phyloP scores from a whole-genome alignment of 1,139 yeast species.

The Kodamaea fungicola region DNA sequence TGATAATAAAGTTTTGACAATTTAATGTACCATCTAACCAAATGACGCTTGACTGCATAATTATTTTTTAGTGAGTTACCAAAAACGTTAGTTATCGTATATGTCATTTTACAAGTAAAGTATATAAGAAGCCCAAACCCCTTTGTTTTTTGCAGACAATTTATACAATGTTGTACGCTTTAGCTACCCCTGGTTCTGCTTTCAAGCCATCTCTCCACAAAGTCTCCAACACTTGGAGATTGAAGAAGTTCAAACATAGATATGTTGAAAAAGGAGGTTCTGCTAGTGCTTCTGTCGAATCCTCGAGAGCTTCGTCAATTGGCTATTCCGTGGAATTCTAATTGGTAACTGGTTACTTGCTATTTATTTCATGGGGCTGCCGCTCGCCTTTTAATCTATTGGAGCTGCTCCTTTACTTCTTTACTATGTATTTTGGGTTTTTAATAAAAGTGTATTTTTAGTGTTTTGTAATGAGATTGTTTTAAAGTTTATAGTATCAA shows the following conservation, averaged over 20 bases:
- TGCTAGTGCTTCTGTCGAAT: constrained; percentile 7
- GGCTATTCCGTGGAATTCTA: background rate
- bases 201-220: constrained; percentile 37
- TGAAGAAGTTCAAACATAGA: constrained; percentile 31
- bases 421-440: too few relatives aligned
- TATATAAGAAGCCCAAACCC: constrained; percentile 1
- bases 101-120: background rate
- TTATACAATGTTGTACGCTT: constrained; percentile 30
- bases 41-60: background rate
- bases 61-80: background rate
- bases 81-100: too few relatives aligned
- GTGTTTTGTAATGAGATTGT: too few relatives aligned
- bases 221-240: constrained; percentile 36
- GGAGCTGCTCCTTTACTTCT: too few relatives aligned
- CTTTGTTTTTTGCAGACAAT: background rate
- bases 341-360: background rate
- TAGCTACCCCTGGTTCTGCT: constrained; percentile 40
- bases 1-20: too few relatives aligned
- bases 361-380: background rate
- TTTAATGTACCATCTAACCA: background rate
- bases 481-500: too few relatives aligned
- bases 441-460: too few relatives aligned
- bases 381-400: background rate
- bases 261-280: constrained; percentile 17
- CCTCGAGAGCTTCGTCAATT: constrained; percentile 11